A percentile compares a stretch with the other conserved stretches of the same genome.
These are phyloP conservation scores for Lumnitzera littorea DNA, from an alignment of 345 rosid species.

Conservation along the genomic window DNA sequence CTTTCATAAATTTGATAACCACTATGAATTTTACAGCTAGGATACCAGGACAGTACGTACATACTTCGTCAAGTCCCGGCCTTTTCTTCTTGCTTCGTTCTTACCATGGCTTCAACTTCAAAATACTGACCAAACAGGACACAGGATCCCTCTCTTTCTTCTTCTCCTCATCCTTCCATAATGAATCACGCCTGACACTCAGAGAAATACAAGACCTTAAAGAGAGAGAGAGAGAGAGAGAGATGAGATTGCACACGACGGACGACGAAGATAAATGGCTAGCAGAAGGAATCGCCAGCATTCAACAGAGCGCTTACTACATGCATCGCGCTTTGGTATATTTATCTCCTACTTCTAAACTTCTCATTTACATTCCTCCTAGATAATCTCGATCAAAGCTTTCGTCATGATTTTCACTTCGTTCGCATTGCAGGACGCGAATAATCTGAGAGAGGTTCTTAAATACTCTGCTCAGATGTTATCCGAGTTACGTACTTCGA, in stretches of 20 bases:
- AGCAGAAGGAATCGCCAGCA: conserved; percentile 90
- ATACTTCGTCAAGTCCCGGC: too few species aligned
- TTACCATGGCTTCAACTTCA: too few species aligned
- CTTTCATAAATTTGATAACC: too few species aligned
- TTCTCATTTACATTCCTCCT: not conserved
- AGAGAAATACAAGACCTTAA: too few species aligned
- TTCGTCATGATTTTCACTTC: conserved; percentile 5
- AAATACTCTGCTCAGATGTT: conserved; percentile 88
- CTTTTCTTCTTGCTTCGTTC: too few species aligned
- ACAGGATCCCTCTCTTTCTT: too few species aligned
- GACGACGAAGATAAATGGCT: conserved; percentile 96
- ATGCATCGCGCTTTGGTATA: conserved; percentile 87
- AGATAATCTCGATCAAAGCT: not conserved
- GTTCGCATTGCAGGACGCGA: conserved; percentile 47
- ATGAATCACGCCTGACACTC: too few species aligned
- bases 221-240: too few species aligned
- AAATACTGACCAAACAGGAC: too few species aligned
- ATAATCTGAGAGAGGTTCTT: conserved; percentile 80
- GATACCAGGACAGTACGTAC: too few species aligned
- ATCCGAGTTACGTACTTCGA: conserved; percentile 90
- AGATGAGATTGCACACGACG: conserved; percentile 1
- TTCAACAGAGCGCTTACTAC: conserved; percentile 84
- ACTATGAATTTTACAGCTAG: too few species aligned
- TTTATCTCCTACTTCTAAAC: not conserved
- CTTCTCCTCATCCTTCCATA: too few species aligned